These are phyloP conservation scores for Pyrenophora graminea DNA, from an alignment of 2,329 filamentous ascomycete species.

Conservation along the genomic window DNA sequence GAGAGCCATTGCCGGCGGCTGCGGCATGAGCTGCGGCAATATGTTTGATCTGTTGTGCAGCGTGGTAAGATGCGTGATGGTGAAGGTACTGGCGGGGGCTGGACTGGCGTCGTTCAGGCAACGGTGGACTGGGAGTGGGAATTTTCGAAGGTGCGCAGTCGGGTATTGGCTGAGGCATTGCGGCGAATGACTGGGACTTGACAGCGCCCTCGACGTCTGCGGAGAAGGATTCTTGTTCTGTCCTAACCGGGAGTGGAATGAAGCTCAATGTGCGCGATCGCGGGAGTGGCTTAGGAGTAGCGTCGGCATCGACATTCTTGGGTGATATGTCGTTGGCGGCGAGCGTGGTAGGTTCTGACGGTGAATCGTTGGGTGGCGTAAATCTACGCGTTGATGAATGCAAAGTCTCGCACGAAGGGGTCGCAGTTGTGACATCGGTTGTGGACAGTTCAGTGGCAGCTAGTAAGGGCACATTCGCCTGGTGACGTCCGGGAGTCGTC, in stretches of 20 bases:
- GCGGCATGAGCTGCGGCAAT: conserved; percentile 21
- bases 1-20: conserved; percentile 7
- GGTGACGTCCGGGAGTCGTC: conserved; percentile 20
- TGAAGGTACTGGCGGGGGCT: conserved; percentile 35
- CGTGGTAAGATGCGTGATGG: conserved; percentile 17
- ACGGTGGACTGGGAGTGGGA: conserved; percentile 34
- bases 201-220: conserved; percentile 9
- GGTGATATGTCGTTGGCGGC: background rate
- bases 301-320: conserved; percentile 12
- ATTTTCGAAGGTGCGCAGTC: conserved; percentile 30
- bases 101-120: conserved; percentile 20
- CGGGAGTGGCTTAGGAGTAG: conserved; percentile 27
- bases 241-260: conserved; percentile 34
- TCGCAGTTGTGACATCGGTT: conserved; percentile 8
- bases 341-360: background rate
- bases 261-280: conserved; percentile 40
- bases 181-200: conserved; percentile 1
- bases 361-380: conserved; percentile 1
- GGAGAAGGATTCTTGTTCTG: conserved; percentile 12
- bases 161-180: conserved; percentile 12
- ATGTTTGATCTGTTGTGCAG: conserved; percentile 24
- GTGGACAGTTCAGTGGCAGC: conserved; percentile 13
- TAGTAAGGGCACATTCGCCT: conserved; percentile 13
- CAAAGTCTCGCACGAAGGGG: conserved; percentile 7
- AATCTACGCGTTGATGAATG: conserved; percentile 15